A percentile compares a stretch with the other conserved stretches of the same genome.
These are phyloP conservation scores for Penium margaritaceum DNA, from an alignment of 139 green algal genomes.

Conservation along the genomic window DNA sequence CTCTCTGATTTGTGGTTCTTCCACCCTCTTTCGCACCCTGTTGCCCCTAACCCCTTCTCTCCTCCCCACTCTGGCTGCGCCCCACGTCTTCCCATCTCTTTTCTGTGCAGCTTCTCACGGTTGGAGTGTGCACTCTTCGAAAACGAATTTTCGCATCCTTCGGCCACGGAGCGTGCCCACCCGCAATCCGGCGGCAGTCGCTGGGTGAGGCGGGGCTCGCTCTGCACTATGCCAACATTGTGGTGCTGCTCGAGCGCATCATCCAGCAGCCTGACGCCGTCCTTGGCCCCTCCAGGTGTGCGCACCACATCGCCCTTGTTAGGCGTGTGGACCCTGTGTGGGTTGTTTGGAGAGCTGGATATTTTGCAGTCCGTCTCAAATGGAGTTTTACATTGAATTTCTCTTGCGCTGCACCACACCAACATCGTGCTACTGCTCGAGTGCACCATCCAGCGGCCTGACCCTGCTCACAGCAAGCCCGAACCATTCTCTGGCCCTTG, in stretches of 20 bases:
- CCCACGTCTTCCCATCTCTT: background rate
- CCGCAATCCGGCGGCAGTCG: background rate
- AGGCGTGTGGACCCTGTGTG: no score
- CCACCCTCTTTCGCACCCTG: background rate
- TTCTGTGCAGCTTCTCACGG: background rate
- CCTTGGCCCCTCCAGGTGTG: constrained; percentile 3
- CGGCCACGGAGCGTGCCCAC: background rate
- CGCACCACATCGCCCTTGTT: no score
- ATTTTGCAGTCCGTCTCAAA: background rate
- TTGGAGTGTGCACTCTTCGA: background rate
- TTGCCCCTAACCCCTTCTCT: background rate
- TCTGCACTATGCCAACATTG: constrained; percentile 22
- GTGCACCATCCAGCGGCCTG: constrained; percentile 4
- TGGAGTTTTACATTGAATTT: background rate
- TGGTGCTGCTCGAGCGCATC: constrained; percentile 17
- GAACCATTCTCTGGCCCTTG: background rate
- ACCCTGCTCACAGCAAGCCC: background rate
- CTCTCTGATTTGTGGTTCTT: background rate
- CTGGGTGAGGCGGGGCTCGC: constrained; percentile 3
- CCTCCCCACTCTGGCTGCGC: background rate
- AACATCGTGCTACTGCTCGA: constrained; percentile 11
- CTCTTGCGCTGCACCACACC: constrained; percentile 4
- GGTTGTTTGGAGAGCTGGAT: background rate
- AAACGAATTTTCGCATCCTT: constrained; percentile 10
- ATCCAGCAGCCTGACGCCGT: constrained; percentile 5